Evolutionary conservation across 1,284 basidiomycete genomes (phyloP).

Genomic region (Malassezia vespertilionis): DNA sequence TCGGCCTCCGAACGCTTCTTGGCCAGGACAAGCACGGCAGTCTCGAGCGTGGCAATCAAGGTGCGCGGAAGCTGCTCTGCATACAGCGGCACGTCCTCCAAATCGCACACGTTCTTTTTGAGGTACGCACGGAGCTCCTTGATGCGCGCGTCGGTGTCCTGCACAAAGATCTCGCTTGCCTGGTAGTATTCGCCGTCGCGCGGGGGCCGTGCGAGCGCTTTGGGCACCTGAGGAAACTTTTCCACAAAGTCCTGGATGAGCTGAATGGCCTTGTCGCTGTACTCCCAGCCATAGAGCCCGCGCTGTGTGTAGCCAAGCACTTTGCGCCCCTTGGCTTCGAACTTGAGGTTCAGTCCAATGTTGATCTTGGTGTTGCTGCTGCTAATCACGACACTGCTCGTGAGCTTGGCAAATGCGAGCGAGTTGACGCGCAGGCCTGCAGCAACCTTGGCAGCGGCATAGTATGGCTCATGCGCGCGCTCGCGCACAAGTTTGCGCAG

Average conservation of each 20-base stretch:
- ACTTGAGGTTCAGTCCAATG: conserved; percentile 86
- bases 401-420: conserved; percentile 64
- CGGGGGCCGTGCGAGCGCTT: conserved; percentile 21
- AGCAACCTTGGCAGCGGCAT: conserved; percentile 27
- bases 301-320: conserved; percentile 88
- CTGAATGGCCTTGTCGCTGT: conserved; percentile 71
- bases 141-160: conserved; percentile 58
- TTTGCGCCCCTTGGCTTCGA: conserved; percentile 89
- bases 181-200: conserved; percentile 57
- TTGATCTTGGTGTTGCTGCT: conserved; percentile 65
- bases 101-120: conserved; percentile 74
- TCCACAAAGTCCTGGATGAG: conserved; percentile 70
- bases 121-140: conserved; percentile 76
- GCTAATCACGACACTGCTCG: conserved; percentile 83
- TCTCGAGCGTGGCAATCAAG: conserved; percentile 51
- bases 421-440: conserved; percentile 29
- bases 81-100: conserved; percentile 83
- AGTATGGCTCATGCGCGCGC: conserved; percentile 27
- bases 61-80: conserved; percentile 77
- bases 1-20: conserved; percentile 47
- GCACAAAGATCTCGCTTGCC: conserved; percentile 63
- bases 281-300: conserved; percentile 79
- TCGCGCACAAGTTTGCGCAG: conserved; percentile 29
- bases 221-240: conserved; percentile 39
- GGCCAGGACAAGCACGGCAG: conserved; percentile 60